Percentiles rank a stretch among this genome's conserved stretches.
Conservation (phyloP, 1,139 yeast genomes). For the Yarrowia galli region DNA sequence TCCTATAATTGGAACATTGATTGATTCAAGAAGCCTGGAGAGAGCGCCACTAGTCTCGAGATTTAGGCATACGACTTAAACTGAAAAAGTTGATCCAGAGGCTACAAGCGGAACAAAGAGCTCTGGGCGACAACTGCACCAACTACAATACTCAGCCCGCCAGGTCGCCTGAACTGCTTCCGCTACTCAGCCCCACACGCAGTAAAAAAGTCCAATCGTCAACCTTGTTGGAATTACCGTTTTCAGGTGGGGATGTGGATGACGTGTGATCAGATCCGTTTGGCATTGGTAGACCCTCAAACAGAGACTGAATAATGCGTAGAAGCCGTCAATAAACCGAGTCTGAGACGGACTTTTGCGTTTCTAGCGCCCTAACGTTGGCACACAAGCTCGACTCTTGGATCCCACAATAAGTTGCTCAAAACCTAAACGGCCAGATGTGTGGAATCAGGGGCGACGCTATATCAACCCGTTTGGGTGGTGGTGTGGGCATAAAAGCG, state of each 20-base stretch:
- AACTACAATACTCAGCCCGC: not conserved
- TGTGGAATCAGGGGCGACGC: not conserved
- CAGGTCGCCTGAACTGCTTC: not conserved
- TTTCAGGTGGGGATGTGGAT: conserved; percentile 20
- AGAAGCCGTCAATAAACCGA: not conserved
- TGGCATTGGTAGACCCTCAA: not conserved
- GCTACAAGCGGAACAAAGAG: not conserved
- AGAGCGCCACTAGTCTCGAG: not conserved
- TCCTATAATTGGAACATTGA: conserved; percentile 19
- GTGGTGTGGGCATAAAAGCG: not conserved
- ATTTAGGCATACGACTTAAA: not conserved
- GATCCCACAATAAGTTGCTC: conserved; percentile 14
- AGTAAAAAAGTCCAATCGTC: not conserved
- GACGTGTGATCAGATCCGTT: not conserved
- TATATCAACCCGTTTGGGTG: not conserved
- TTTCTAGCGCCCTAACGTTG: conserved; percentile 1
- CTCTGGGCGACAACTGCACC: not conserved
- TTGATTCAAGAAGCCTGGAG: not conserved
- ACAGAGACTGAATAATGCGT: not conserved
- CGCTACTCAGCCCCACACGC: conserved; percentile 6
- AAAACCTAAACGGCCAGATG: conserved; percentile 4
- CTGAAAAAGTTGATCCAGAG: not conserved
- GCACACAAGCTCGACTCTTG: not conserved
- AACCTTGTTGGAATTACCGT: conserved; percentile 29
- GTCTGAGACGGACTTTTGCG: not conserved